Base-by-base conservation (phyloP, 192 early-diverging fungal genomes). In the Backusella australiensis region DNA sequence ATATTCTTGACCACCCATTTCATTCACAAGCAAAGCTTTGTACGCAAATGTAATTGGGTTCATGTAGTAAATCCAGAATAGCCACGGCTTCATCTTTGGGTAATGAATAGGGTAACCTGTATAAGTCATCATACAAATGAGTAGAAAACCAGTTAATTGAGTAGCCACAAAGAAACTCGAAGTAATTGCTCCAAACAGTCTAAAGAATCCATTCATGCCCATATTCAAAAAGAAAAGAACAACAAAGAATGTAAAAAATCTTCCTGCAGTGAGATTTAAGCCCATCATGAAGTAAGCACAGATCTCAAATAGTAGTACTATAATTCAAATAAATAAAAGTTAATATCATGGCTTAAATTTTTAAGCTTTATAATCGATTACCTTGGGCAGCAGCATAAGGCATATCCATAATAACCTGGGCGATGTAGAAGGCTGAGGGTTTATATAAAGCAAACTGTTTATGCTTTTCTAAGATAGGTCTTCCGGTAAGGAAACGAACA, bases 391-490 rank as follows among this genome's bases (percentile, higher is more conserved):
- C 29, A 19, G 80, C 68, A 49, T 89, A 74, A 4, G 88, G 86
- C 21, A 91, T 77, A 67, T 91, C 88, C 41, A 83, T 78, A 21
- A 89, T 63, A 56, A 86, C 81, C 74, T 89, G 89, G 12, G 89
- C 80, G 46, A 90, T 75, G 36, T 85, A 87, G 73, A 82, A 85
- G 26, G 90, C 85, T 17, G 87, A 83, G 9, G 91, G 89, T 17
- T 87, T 87, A 72, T 90, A 91, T 71, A 93, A 83, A 6, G 91
- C 91, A 79, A 90, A 92, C 4, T 85, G 83, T 74, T 91, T 92
- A 84, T 96, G 94, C 80, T 96, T 96, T 81, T 92, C 88, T 26
- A 92, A 80, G 41, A 94, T 88, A 29, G 89, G 84, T 65, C 93
- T 91, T 49, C 92, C 92, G 15, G 86, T 83, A 70, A 96, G 84